Evolutionary conservation across 805 yeast genomes (phyloP).

Genomic region (Jamesozyma piceae): DNA sequence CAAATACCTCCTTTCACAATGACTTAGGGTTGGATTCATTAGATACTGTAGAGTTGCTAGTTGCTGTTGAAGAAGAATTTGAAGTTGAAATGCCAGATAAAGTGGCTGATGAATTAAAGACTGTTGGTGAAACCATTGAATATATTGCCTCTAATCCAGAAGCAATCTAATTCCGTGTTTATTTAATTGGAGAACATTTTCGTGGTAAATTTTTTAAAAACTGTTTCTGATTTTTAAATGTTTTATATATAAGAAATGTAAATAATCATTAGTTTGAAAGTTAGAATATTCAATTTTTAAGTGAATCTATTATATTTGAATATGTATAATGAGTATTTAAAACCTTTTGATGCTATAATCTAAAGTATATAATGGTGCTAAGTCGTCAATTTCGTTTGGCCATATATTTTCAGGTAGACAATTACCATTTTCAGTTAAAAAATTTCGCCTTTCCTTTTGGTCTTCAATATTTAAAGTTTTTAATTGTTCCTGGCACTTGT

Average conservation of each 20-base stretch:
- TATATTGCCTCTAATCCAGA: slow-evolving; percentile 65
- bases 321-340: too few species aligned
- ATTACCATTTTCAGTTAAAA: slow-evolving; percentile 41
- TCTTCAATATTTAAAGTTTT: slow-evolving; percentile 37
- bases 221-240: not conserved
- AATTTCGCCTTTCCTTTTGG: slow-evolving; percentile 33
- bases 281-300: too few species aligned
- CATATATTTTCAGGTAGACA: slow-evolving; percentile 49
- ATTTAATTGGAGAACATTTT: too few species aligned
- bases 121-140: slow-evolving; percentile 87
- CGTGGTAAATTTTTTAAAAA: slow-evolving; percentile 1
- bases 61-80: slow-evolving; percentile 90
- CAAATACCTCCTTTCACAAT: slow-evolving; percentile 41
- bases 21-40: slow-evolving; percentile 68
- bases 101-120: slow-evolving; percentile 87
- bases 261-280: too few species aligned
- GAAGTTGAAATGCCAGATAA: slow-evolving; percentile 81
- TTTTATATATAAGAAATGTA: not conserved
- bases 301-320: too few species aligned
- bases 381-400: slow-evolving; percentile 34
- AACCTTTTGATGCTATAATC: slow-evolving; percentile 13
- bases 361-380: slow-evolving; percentile 22
- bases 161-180: slow-evolving; percentile 21
- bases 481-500: slow-evolving; percentile 35
- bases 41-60: slow-evolving; percentile 91